Evolutionary conservation across 2,329 filamentous ascomycete species (phyloP), one percentile per base, ranked within the genome.

Genomic region (Curvularia lunata): DNA sequence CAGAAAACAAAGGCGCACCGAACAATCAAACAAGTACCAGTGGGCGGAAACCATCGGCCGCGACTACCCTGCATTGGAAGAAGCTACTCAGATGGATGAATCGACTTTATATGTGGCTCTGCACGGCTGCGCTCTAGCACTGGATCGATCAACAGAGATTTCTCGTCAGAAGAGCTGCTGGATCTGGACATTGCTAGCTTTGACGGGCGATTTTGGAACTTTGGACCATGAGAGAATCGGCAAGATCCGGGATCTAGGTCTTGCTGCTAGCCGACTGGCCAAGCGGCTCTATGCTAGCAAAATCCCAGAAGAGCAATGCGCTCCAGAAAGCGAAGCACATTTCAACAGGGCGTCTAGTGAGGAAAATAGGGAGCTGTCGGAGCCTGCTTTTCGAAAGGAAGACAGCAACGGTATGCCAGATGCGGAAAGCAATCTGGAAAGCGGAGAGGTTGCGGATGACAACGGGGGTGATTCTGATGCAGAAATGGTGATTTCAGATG

Each of bases 181-280:
- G 94, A 81, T 91, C 4, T 97, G 92, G 93, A 88, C 89, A 0
- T 77, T 97, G 56, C 80, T 97, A 43, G 91, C 90, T 2, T 85
- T 87, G 56, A 83, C 94, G 57, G 88, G 90, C 0, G 90, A 91
- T 34, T 80, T 86, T 9, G 92, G 92, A 1, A 87, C 91, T 74
- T 80, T 97, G 73, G 86, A 86, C 59, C 89, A 91, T 62, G 85
- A 87, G 42, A 90, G 95, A 69, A 85, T 96, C 30, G 88, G 87
- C 5, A 86, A 87, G 68, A 80, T 97, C 27, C 84, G 94, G 49
- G 91, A 95, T 56, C 75, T 98, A 32, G 92, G 90, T 0, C 91
- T 92, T 76, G 85, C 88, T 63, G 92, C 92, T 0, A 86, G 89
- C 19, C 72, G 87, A 64, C 74, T 90, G 55, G 82, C 85, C 65